Base-by-base conservation (phyloP, 2,329 filamentous ascomycete genomes). In the Talaromyces marneffei region DNA sequence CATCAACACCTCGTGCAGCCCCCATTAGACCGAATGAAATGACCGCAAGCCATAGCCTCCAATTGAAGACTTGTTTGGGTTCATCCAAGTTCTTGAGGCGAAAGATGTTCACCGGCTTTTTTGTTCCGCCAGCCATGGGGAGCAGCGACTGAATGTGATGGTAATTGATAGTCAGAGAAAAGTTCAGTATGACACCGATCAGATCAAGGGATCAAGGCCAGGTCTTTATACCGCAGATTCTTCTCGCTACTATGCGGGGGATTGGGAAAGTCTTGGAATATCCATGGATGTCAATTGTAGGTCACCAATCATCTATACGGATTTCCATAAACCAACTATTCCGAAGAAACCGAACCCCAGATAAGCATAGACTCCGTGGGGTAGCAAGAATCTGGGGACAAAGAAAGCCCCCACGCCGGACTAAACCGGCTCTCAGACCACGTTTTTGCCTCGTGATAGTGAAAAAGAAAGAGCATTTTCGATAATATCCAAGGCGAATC, bases 1-100 rank as follows among this genome's bases (percentile, higher is more conserved):
- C 88, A 64, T 91, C 88, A 14, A 91, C 74, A 65, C 88, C 88
- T 65, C 88, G 82, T 44, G 88, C 87, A 1, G 88, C 87, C 57
- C 88, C 88, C 71, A 91, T 83, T 20, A 91, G 81, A 58, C 85
- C 85, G 65, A 90, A 89, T 12, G 83, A 85, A 64, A 88, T 73
- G 60, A 91, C 86, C 59, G 87, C 85, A 73, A 88, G 89, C 85
- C 87, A 90, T 59, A 91, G 79, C 52, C 85, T 81, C 85, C 86
- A 89, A 75, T 91, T 91, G 71, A 90, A 82, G 62, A 85, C 83
- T 69, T 87, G 85, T 61, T 81, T 80, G 4, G 88, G 88, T 65
- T 88, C 86, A 65, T 83, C 31, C 52, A 18, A 8, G 10, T 40
- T 18, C 25, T 33, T 59, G 74, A 39, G 52, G 25, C 27, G 25